Conservation (phyloP, 2,329 filamentous ascomycete genomes). For the Teratosphaeria viscida region DNA sequence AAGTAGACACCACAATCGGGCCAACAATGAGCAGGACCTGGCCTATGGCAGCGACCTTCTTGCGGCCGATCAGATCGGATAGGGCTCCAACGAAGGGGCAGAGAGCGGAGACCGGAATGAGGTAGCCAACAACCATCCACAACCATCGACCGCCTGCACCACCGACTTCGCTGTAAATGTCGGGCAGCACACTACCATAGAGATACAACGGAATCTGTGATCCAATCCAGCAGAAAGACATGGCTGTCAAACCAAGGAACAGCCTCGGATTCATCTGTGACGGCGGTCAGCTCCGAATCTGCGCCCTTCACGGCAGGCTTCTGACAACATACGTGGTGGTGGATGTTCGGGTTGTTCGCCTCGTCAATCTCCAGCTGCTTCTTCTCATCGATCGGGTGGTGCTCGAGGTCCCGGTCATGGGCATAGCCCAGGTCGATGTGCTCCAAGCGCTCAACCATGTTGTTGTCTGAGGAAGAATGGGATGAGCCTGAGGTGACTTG, state of each 20-base stretch:
- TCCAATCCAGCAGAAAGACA: conserved; percentile 51
- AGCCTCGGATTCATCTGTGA: conserved; percentile 35
- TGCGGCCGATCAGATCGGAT: conserved; percentile 53
- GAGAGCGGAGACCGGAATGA: conserved; percentile 47
- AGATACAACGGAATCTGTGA: conserved; percentile 48
- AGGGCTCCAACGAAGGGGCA: conserved; percentile 57
- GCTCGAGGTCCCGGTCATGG: conserved; percentile 3
- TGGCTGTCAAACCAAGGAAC: conserved; percentile 44
- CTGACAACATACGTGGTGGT: conserved; percentile 7
- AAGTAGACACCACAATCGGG: conserved; percentile 49
- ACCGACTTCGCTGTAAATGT: conserved; percentile 51
- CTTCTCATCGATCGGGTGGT: background rate
- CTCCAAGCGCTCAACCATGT: conserved; percentile 2
- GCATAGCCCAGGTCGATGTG: conserved; percentile 7
- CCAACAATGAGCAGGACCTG: conserved; percentile 46
- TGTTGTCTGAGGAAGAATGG: background rate
- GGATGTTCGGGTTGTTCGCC: conserved; percentile 9
- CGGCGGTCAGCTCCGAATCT: background rate
- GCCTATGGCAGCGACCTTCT: conserved; percentile 49
- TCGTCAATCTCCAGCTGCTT: conserved; percentile 4
- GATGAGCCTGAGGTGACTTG: background rate
- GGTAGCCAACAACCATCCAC: conserved; percentile 43
- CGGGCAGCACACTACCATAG: conserved; percentile 31
- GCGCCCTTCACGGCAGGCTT: too few species aligned
- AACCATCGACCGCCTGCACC: conserved; percentile 30